A percentile compares a stretch with the other conserved stretches of the same genome.
These are phyloP conservation scores for Diaporthe eres DNA, from an alignment of 2,329 filamentous ascomycete species.

Conservation along the genomic window DNA sequence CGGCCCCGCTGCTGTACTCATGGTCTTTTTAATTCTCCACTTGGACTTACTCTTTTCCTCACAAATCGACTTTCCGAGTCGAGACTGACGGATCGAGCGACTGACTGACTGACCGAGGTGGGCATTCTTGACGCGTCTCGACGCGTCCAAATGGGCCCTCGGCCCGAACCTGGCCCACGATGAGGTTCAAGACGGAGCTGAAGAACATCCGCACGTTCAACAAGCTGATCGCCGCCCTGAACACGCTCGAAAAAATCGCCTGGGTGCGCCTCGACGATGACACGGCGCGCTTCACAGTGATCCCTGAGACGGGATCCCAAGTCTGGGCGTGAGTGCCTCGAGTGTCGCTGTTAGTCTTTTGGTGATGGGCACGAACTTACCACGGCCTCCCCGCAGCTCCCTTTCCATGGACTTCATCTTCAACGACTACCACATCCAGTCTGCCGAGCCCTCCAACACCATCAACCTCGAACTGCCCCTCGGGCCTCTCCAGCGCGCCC, in stretches of 20 bases:
- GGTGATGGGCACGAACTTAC: background rate
- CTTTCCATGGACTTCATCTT: conserved; percentile 87
- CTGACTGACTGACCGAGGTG: background rate
- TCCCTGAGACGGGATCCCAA: conserved; percentile 94
- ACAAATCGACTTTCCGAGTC: background rate
- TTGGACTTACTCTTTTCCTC: background rate
- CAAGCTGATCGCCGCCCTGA: conserved; percentile 75
- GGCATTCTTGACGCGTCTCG: conserved; percentile 14
- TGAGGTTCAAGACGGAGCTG: conserved; percentile 77
- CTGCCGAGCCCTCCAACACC: conserved; percentile 84
- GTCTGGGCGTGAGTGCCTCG: conserved; percentile 85
- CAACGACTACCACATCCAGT: conserved; percentile 86
- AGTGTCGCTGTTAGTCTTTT: conserved; percentile 27
- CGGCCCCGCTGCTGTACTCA: conserved; percentile 5
- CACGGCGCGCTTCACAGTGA: conserved; percentile 92
- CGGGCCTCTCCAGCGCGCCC: conserved; percentile 88
- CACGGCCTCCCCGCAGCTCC: conserved; percentile 58
- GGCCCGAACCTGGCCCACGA: conserved; percentile 52
- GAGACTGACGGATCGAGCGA: background rate
- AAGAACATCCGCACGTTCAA: conserved; percentile 77
- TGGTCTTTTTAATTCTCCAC: background rate
- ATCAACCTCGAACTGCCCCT: conserved; percentile 98
- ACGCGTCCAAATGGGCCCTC: conserved; percentile 31
- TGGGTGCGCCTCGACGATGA: conserved; percentile 93
- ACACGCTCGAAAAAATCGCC: conserved; percentile 82